Conservation (phyloP, 345 rosid species). For the Salix arbutifolia region DNA sequence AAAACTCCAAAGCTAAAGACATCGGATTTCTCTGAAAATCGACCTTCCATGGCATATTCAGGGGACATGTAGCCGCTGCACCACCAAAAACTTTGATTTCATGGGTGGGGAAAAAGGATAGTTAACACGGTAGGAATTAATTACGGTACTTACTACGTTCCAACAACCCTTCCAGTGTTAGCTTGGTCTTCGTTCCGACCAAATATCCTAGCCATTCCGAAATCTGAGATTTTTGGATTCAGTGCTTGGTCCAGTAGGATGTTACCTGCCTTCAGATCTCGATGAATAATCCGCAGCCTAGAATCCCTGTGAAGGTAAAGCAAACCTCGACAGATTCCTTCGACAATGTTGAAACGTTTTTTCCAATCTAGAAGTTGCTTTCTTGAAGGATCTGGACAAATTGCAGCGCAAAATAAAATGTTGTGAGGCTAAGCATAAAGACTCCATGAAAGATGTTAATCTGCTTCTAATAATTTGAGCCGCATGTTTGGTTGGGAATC, state of each 20-base stretch:
- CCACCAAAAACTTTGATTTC: neutral
- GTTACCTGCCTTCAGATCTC: conserved; percentile 33
- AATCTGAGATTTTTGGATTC: conserved; percentile 33
- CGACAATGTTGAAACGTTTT: conserved; percentile 16
- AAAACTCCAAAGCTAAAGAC: conserved; percentile 10
- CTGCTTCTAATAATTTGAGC: neutral
- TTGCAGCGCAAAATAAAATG: neutral
- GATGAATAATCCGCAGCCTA: conserved; percentile 26
- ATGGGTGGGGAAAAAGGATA: neutral
- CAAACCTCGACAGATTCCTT: conserved; percentile 23
- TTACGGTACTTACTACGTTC: conserved; percentile 18
- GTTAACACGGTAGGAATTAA: too few relatives aligned
- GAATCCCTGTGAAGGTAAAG: conserved; percentile 31
- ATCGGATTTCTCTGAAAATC: conserved; percentile 7
- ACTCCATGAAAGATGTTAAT: conserved; percentile 13
- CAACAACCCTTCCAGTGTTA: conserved; percentile 23
- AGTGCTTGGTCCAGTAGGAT: conserved; percentile 24
- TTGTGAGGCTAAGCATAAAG: conserved; percentile 6
- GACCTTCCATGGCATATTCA: conserved; percentile 8
- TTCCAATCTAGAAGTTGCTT: conserved; percentile 8
- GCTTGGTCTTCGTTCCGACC: conserved; percentile 18
- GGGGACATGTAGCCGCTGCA: conserved; percentile 17
- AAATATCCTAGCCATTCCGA: conserved; percentile 38
- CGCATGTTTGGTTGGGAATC: neutral
- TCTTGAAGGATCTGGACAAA: too few relatives aligned